These are phyloP conservation scores for Kodamaea restingae DNA, from an alignment of 805 yeast genomes.

Conservation along the genomic window DNA sequence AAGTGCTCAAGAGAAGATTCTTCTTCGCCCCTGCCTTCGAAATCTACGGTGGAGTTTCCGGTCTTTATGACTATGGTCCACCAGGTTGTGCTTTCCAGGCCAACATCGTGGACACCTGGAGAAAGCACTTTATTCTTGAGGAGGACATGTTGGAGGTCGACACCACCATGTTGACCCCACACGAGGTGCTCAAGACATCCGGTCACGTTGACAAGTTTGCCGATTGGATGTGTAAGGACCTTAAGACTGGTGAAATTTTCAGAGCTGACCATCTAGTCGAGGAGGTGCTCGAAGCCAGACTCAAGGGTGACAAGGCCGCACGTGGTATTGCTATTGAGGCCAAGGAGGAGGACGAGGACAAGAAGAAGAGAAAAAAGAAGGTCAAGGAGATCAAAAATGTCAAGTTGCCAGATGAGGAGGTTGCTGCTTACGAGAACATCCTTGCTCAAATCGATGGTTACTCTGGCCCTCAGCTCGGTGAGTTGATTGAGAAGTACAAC, in stretches of 20 bases:
- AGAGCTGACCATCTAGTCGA: constrained; percentile 98
- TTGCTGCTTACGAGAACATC: constrained; percentile 76
- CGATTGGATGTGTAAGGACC: constrained; percentile 98
- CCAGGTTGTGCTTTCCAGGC: constrained; percentile 99
- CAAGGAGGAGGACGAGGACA: constrained; percentile 58
- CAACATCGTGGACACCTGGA: constrained; percentile 90
- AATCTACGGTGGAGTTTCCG: constrained; percentile 97
- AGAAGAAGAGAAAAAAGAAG: constrained; percentile 70
- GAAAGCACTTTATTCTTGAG: constrained; percentile 94
- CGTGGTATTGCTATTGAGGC: constrained; percentile 67
- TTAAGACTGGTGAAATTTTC: constrained; percentile 94
- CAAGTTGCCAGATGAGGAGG: constrained; percentile 77
- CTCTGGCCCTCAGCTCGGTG: constrained; percentile 90
- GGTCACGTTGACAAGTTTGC: constrained; percentile 99
- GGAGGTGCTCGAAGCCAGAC: constrained; percentile 92
- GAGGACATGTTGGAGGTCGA: constrained; percentile 99
- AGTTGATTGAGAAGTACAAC: constrained; percentile 73
- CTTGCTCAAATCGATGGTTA: constrained; percentile 94
- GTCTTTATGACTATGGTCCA: constrained; percentile 97
- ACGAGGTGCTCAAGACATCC: constrained; percentile 95
- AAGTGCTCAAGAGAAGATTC: constrained; percentile 89
- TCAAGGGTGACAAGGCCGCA: constrained; percentile 96
- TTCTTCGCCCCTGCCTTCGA: constrained; percentile 98
- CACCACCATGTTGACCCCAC: constrained; percentile 95
- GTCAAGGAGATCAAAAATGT: constrained; percentile 95